Percentiles rank a stretch among this genome's conserved stretches.
Evolutionary conservation across 805 yeast species (phyloP).

Genomic region (Maudiozyma barnettii): DNA sequence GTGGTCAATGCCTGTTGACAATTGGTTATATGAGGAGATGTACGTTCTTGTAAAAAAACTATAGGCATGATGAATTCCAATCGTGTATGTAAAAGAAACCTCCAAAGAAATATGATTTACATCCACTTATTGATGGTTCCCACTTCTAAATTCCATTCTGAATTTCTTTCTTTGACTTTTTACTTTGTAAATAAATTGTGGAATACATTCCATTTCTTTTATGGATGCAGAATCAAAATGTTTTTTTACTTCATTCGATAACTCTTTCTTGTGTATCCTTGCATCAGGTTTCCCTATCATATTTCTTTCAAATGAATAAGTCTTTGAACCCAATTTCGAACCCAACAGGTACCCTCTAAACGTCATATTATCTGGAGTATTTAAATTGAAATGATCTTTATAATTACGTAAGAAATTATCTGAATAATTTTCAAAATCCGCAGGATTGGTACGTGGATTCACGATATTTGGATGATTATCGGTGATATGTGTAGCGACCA

Average conservation of each 20-base stretch:
- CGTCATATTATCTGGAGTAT: conserved; percentile 52
- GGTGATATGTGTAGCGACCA: conserved; percentile 56
- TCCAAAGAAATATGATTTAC: background rate
- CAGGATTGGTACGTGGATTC: conserved; percentile 28
- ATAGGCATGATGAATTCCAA: too few species aligned
- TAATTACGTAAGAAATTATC: conserved; percentile 61
- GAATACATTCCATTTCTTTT: conserved; percentile 77
- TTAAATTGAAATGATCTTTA: conserved; percentile 47
- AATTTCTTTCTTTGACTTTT: conserved; percentile 51
- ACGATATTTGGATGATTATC: conserved; percentile 63
- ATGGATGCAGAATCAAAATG: conserved; percentile 56
- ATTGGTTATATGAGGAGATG: too few species aligned
- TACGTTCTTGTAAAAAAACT: too few species aligned
- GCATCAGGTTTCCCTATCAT: conserved; percentile 20
- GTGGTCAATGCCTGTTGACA: too few species aligned
- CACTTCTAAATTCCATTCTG: conserved; percentile 29
- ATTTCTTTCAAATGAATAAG: conserved; percentile 32
- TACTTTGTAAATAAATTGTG: conserved; percentile 81
- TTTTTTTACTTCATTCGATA: conserved; percentile 50
- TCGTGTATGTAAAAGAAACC: background rate
- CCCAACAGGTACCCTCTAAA: conserved; percentile 61
- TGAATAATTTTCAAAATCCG: conserved; percentile 60
- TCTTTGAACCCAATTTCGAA: conserved; percentile 64
- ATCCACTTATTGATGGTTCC: background rate
- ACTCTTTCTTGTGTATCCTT: conserved; percentile 48